phyloP scores from a whole-genome alignment of 257 asterid genomes.

The Nicotiana tabacum region DNA sequence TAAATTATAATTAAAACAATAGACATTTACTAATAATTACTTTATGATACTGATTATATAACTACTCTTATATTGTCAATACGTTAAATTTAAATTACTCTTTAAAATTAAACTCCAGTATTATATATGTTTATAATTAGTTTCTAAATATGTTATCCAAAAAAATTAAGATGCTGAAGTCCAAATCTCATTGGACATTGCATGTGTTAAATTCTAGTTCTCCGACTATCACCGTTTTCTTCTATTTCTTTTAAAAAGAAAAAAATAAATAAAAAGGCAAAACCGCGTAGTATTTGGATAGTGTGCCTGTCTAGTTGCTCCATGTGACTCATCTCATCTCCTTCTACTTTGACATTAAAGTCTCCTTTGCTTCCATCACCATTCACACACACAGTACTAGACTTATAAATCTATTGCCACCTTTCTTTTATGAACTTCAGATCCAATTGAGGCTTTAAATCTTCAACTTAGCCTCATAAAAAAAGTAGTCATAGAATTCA shows the following conservation, averaged over 20 bases:
- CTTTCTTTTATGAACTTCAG: neutral
- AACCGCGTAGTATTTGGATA: constrained; percentile 18
- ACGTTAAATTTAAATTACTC: too few species aligned
- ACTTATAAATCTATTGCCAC: too few species aligned
- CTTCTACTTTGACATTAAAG: constrained; percentile 3
- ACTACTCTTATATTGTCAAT: too few species aligned
- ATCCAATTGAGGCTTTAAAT: neutral
- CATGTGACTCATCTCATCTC: constrained; percentile 20
- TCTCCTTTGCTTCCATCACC: neutral
- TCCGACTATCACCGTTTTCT: neutral
- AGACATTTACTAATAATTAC: too few species aligned
- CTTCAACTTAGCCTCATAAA: neutral
- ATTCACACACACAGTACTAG: neutral
- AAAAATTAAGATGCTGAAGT: neutral
- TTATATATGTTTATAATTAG: too few species aligned
- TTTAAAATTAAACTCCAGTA: too few species aligned
- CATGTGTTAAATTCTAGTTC: neutral
- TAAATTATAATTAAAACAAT: too few species aligned
- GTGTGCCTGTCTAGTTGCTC: constrained; percentile 10
- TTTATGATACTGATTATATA: too few species aligned
- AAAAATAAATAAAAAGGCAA: neutral
- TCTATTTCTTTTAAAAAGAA: neutral
- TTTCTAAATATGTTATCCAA: too few species aligned
- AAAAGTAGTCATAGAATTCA: neutral
- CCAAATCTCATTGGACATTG: neutral